Evolutionary conservation across 1,284 basidiomycete species (phyloP).

Genomic region (Ceratobasidium sp.): DNA sequence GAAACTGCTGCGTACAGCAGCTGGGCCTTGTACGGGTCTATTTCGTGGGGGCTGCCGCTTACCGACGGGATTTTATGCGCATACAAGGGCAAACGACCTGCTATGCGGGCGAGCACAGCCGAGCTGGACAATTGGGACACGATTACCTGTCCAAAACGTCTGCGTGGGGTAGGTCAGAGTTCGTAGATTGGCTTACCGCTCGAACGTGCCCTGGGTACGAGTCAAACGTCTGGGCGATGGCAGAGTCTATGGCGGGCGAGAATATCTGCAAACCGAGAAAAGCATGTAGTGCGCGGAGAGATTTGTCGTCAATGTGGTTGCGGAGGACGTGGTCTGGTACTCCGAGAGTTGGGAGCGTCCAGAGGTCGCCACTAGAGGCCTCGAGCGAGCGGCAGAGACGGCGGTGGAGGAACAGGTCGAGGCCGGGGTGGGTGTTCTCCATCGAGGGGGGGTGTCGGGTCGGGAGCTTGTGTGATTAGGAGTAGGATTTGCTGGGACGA

Average conservation of each 20-base stretch:
- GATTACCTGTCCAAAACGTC: conserved; percentile 9
- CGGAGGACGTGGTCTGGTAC: conserved; percentile 21
- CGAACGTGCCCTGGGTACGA: conserved; percentile 24
- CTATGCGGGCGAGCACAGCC: conserved; percentile 8
- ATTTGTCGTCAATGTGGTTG: conserved; percentile 28
- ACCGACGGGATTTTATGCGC: conserved; percentile 17
- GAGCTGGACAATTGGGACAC: conserved; percentile 12
- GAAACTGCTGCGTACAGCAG: conserved; percentile 32
- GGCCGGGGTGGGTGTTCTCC: conserved; percentile 6
- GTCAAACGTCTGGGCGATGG: conserved; percentile 20
- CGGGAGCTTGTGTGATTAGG: neutral
- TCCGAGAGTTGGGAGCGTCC: conserved; percentile 26
- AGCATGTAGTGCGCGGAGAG: neutral
- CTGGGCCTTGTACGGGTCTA: conserved; percentile 13
- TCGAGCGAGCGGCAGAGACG: conserved; percentile 33
- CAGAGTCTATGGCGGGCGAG: conserved; percentile 5
- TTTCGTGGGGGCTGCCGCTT: neutral
- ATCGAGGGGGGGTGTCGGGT: neutral
- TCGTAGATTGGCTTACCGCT: conserved; percentile 16
- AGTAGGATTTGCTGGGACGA: neutral
- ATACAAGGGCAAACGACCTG: conserved; percentile 31
- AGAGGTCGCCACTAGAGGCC: conserved; percentile 11
- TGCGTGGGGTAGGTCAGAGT: neutral
- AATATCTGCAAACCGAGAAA: conserved; percentile 19
- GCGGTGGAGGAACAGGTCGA: conserved; percentile 19